Base-by-base conservation (phyloP, 2,329 filamentous ascomycete species). In the Aspergillus fumigatus region DNA sequence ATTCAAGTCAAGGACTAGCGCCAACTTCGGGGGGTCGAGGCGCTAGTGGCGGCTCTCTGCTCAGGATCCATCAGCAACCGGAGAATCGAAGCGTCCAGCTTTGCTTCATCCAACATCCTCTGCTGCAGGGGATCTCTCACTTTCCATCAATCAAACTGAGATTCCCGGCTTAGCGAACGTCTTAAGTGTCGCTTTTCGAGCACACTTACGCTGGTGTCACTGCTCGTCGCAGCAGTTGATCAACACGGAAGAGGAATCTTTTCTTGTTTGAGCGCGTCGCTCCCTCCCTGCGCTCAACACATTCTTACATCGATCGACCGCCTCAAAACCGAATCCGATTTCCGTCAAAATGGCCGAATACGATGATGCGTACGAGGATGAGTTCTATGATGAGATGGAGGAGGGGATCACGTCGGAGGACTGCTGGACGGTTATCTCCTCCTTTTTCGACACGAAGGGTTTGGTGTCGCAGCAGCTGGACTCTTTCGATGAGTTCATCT, bases 401-500 rank as follows among this genome's bases (percentile, higher is more conserved):
- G 86, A 88, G 60, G 86, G 79, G 43, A 96, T 97, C 78, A 96
- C 92, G 26, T 90, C 92, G 59, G 94, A 97, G 79, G 95, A 99
- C 77, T 97, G 92, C 80, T 99, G 95, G 94, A 89, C 89, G 63
- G 93, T 97, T 70, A 97, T 99, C 73, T 92, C 90, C 55, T 89
- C 94, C 9, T 97, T 97, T 80, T 99, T 99, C 78, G 91, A 97
- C 67, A 84, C 87, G 61, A 99, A 97, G 77, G 93, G 94, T 68
- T 83, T 99, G 32, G 94, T 96, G 23, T 96, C 94, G 17, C 93
- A 99, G 77, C 94, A 99, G 79, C 87, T 97, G 61, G 93, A 97
- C 73, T 99, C 95, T 0, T 99, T 96, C 77, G 92, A 99, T 77
- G 92, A 97, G 72, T 99, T 99, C 70, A 92, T 94, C 56, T 87